Conservation (phyloP, 2,329 filamentous ascomycete species). For the Chaetomiaceae sp. region DNA sequence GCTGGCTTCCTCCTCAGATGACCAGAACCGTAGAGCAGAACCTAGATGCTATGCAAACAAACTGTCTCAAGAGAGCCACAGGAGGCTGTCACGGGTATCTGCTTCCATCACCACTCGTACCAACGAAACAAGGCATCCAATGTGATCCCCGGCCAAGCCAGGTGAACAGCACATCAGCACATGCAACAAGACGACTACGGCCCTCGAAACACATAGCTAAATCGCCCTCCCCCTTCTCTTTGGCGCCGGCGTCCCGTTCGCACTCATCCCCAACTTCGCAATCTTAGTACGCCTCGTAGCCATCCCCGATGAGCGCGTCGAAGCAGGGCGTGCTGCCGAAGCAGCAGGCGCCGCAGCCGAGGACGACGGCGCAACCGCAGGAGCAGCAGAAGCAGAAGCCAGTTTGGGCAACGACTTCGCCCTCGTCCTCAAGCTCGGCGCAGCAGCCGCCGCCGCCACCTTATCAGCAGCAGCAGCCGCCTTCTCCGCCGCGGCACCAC, state of each 20-base stretch:
- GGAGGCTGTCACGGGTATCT: no score
- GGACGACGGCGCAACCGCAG: background rate
- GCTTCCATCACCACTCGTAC: no score
- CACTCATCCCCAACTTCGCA: slow-evolving; percentile 22
- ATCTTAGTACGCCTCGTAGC: slow-evolving; percentile 4
- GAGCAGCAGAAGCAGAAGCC: background rate
- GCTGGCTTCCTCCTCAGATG: no score
- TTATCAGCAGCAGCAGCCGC: background rate
- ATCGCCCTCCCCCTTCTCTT: slow-evolving; percentile 19
- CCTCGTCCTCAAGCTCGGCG: background rate
- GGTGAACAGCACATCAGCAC: no score
- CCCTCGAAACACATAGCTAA: no score
- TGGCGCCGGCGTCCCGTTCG: slow-evolving; percentile 25
- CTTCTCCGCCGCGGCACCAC: background rate
- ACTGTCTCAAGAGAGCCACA: no score
- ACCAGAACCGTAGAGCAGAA: no score
- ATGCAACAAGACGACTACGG: no score
- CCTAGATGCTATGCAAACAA: no score
- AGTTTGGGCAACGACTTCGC: no score
- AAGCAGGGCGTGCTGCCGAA: slow-evolving; percentile 14
- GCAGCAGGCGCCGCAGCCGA: background rate
- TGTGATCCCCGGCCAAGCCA: no score
- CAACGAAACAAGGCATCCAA: no score
- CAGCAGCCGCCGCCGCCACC: background rate
- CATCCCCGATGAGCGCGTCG: slow-evolving; percentile 20